phyloP scores from a whole-genome alignment of 2,329 filamentous ascomycete species.

The Mycosphaerella arachidis region DNA sequence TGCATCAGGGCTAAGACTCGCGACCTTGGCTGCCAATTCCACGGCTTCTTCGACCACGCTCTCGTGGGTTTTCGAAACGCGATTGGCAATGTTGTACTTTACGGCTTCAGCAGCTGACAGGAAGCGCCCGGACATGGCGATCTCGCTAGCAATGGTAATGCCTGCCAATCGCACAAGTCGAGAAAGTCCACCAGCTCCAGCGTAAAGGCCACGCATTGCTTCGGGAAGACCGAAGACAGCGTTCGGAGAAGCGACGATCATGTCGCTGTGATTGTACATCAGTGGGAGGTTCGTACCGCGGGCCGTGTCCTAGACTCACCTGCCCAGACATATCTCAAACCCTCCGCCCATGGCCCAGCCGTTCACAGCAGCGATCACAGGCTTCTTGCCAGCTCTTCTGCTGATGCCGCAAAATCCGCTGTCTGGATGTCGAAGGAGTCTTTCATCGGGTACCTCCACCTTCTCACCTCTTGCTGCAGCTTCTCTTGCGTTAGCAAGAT shows the following conservation, averaged over 20 bases:
- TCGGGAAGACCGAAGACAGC: constrained; percentile 53
- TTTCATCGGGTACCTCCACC: constrained; percentile 20
- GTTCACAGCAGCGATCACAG: constrained; percentile 57
- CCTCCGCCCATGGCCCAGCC: constrained; percentile 55
- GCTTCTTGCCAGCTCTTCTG: constrained; percentile 55
- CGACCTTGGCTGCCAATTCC: constrained; percentile 35
- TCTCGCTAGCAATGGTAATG: constrained; percentile 47
- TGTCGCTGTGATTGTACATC: constrained; percentile 33
- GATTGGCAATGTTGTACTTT: constrained; percentile 40
- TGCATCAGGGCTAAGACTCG: constrained; percentile 36
- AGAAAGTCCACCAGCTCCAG: constrained; percentile 50
- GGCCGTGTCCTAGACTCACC: constrained; percentile 21
- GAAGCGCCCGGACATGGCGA: constrained; percentile 46
- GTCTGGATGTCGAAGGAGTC: constrained; percentile 22
- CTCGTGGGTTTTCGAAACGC: constrained; percentile 34
- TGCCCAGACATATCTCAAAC: constrained; percentile 54
- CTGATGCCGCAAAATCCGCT: constrained; percentile 55
- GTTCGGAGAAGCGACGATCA: constrained; percentile 50
- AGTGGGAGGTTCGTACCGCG: background rate
- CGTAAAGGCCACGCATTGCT: constrained; percentile 52
- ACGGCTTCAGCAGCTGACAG: constrained; percentile 45
- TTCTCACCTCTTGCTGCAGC: constrained; percentile 21
- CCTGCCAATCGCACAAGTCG: constrained; percentile 48
- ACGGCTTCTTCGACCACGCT: constrained; percentile 37
- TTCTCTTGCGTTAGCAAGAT: constrained; percentile 23